Evolutionary conservation across 345 rosid species (phyloP), one percentile per base, ranked within the genome.

Genomic region (Populus euphratica): DNA sequence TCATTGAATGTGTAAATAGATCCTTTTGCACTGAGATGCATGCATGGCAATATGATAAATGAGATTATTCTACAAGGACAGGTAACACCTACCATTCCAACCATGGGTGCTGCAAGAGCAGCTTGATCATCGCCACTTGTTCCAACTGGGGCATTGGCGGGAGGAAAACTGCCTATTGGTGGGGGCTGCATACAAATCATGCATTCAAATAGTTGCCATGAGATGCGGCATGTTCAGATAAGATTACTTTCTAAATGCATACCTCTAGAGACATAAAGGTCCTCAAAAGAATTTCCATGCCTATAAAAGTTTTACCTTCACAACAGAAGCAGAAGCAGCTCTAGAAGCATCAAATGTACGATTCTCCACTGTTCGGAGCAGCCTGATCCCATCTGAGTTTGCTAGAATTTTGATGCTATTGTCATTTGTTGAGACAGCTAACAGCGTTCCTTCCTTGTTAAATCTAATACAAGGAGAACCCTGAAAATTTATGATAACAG

Each of bases 301-400:
- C 21, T 20, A 6, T 11, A 35, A 33, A 10, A 41, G 35, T n/a
- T 38, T 72, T 84, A 92, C 98, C 93, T 90, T 94, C 79, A 86
- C 87, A 63, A 79, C 63, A 81, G 91, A 81, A 61, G 85, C 86
- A 76, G 96, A 79, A 85, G 93, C 78, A 72, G 80, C 86, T 86
- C 94, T 93, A 47, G 98, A 91, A 78, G 90, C 72, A 88, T 93
- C 99, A 90, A 92, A 91, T 76, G 94, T 61, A 78, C 92, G 91
- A 75, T 78, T 92, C 78, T 92, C 98, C 77, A 86, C 79, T 9
- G 90, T 85, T 38, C 92, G 80, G 74, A 94, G 79, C 80, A 94
- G 77, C 86, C 91, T 88, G 41, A 87, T 56, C 69, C 96, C 98
- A 72, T 94, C 98, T 23, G 90, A 80, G 82, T 85, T 92, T 67